phyloP scores from a whole-genome alignment of 129 eudicot species.

The Centella asiatica region DNA sequence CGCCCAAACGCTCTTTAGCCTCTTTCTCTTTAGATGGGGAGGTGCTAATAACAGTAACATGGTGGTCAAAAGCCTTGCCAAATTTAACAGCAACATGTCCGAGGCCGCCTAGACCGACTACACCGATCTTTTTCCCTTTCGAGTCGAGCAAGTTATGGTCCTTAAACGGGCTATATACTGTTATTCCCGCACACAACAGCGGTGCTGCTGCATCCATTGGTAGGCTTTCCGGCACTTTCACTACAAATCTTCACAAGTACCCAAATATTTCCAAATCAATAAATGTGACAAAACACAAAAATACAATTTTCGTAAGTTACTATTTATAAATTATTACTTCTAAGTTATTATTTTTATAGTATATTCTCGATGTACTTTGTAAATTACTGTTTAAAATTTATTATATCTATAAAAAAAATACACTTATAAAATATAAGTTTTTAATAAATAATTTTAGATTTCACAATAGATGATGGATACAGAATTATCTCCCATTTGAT shows the following conservation, averaged over 20 bases:
- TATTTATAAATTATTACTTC: no score
- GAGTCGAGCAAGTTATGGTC: constrained; percentile 36
- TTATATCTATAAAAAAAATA: no score
- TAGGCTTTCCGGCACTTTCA: constrained; percentile 55
- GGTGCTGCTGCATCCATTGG: constrained; percentile 88
- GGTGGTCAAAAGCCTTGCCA: constrained; percentile 86
- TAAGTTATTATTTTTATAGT: no score
- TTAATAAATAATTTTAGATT: no score
- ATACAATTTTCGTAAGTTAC: neutral
- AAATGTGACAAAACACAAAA: neutral
- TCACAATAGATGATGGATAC: no score
- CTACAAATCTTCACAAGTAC: constrained; percentile 56
- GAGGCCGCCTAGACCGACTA: constrained; percentile 75
- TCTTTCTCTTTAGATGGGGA: constrained; percentile 72
- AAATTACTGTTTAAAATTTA: no score
- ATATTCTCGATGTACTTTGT: no score
- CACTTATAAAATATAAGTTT: no score
- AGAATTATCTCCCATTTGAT: no score
- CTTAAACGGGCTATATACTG: constrained; percentile 57
- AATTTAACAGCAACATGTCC: constrained; percentile 89
- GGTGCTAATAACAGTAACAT: constrained; percentile 84
- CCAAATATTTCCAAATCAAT: no score
- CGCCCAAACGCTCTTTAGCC: constrained; percentile 57
- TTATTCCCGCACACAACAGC: constrained; percentile 83
- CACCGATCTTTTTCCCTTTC: constrained; percentile 44